Conservation (phyloP, 2,329 filamentous ascomycete genomes). For the Aspergillus costaricaensis region DNA sequence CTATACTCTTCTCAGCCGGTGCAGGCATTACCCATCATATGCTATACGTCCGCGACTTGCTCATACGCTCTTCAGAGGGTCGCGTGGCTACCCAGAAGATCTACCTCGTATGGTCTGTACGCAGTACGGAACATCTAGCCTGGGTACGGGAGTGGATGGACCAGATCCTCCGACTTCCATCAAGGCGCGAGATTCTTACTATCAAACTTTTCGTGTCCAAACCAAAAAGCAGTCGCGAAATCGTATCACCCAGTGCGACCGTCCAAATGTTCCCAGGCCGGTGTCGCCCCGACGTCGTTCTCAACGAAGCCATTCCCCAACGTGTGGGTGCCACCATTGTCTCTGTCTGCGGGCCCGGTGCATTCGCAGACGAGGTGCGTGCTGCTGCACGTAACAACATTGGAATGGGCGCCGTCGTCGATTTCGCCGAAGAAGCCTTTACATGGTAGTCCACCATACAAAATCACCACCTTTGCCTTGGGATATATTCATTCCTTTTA, state of each 20-base stretch:
- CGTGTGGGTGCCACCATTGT: conserved; percentile 62
- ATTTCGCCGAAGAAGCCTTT: conserved; percentile 68
- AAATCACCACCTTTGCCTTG: background rate
- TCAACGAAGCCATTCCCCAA: conserved; percentile 59
- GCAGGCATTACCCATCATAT: conserved; percentile 69
- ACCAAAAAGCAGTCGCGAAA: conserved; percentile 56
- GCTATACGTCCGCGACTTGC: conserved; percentile 60
- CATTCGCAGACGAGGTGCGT: conserved; percentile 63
- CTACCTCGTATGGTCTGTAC: conserved; percentile 64
- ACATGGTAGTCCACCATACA: conserved; percentile 53
- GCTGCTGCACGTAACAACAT: conserved; percentile 54
- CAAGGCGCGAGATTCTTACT: conserved; percentile 59
- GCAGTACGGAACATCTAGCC: conserved; percentile 60
- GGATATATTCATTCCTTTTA: conserved; percentile 1
- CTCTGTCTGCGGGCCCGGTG: conserved; percentile 64
- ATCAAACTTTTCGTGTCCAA: conserved; percentile 66
- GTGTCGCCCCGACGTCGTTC: conserved; percentile 56
- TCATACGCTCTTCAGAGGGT: conserved; percentile 53
- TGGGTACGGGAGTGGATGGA: conserved; percentile 70
- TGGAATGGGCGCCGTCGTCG: conserved; percentile 56
- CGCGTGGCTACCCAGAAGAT: conserved; percentile 61
- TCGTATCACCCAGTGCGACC: conserved; percentile 57
- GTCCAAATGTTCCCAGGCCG: conserved; percentile 65
- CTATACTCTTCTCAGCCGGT: conserved; percentile 66
- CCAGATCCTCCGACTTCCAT: conserved; percentile 61